Conservation (phyloP, 345 rosid species). For the Gynandropsis gynandra region DNA sequence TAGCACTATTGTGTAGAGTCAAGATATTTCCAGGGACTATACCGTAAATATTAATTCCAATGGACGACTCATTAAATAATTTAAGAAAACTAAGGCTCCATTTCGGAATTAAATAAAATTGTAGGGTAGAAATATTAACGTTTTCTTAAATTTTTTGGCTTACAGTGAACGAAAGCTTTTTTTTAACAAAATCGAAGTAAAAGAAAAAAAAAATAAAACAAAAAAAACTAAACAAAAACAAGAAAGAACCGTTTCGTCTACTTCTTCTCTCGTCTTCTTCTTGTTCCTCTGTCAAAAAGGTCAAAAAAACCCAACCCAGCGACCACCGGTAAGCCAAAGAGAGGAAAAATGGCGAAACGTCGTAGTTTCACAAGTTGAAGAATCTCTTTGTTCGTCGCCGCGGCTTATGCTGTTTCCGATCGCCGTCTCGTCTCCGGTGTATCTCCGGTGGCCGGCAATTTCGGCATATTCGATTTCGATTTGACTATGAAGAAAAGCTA, state of each 20-base stretch:
- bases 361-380: conserved; percentile 10
- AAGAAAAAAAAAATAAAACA: neutral
- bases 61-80: too few species aligned
- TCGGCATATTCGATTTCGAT: conserved; percentile 4
- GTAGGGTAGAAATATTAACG: too few species aligned
- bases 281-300: conserved; percentile 32
- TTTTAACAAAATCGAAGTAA: neutral
- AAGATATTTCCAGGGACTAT: too few species aligned
- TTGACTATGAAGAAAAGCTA: conserved; percentile 60
- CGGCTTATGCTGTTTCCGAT: conserved; percentile 46
- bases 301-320: conserved; percentile 24
- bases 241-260: conserved; percentile 36
- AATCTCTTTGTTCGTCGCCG: conserved; percentile 8
- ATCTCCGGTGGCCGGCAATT: conserved; percentile 47
- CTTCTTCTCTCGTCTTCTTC: conserved; percentile 22
- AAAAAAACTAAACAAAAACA: conserved; percentile 13
- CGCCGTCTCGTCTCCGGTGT: conserved; percentile 36
- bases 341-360: conserved; percentile 11
- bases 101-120: too few species aligned
- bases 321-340: conserved; percentile 24
- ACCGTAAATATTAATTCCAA: too few species aligned
- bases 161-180: neutral
- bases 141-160: neutral
- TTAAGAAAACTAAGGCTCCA: too few species aligned
- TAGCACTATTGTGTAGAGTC: too few species aligned